Conservation (phyloP, 345 rosid species). For the Euphorbia peplus region DNA sequence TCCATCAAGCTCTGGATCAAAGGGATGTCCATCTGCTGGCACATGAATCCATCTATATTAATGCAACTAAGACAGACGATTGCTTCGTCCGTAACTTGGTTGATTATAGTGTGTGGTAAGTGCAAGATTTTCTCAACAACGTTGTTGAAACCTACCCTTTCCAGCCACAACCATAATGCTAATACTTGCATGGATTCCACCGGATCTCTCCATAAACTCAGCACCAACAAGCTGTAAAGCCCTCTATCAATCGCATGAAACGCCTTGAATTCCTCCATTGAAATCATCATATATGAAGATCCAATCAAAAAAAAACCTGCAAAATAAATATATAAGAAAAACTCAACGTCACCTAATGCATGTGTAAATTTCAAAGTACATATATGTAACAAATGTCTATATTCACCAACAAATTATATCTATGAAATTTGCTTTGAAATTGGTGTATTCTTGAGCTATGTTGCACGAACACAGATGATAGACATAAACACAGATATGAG, state of each 20-base stretch:
- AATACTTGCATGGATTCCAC: slow-evolving; percentile 39
- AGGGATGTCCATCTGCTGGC: slow-evolving; percentile 24
- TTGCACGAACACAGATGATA: no score
- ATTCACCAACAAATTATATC: no score
- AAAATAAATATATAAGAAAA: no score
- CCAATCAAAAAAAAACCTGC: slow-evolving; percentile 16
- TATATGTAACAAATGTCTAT: no score
- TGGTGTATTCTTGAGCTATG: no score
- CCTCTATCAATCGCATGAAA: slow-evolving; percentile 52
- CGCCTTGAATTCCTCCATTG: slow-evolving; percentile 28
- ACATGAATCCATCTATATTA: slow-evolving; percentile 10
- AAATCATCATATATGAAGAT: slow-evolving; percentile 10
- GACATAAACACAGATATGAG: no score
- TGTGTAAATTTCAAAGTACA: no score
- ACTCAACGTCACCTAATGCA: no score
- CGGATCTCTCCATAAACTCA: slow-evolving; percentile 40
- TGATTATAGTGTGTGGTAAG: slow-evolving; percentile 29
- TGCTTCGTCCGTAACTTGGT: slow-evolving; percentile 49
- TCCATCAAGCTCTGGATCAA: slow-evolving; percentile 26
- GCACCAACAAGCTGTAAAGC: slow-evolving; percentile 37
- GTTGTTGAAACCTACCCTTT: slow-evolving; percentile 27
- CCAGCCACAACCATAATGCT: slow-evolving; percentile 57
- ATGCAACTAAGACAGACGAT: slow-evolving; percentile 34
- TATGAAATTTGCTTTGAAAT: no score
- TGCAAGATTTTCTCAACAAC: slow-evolving; percentile 34